Evolutionary conservation across 192 early-diverging fungal genomes (phyloP).

Genomic region (Entomortierella chlamydospora): DNA sequence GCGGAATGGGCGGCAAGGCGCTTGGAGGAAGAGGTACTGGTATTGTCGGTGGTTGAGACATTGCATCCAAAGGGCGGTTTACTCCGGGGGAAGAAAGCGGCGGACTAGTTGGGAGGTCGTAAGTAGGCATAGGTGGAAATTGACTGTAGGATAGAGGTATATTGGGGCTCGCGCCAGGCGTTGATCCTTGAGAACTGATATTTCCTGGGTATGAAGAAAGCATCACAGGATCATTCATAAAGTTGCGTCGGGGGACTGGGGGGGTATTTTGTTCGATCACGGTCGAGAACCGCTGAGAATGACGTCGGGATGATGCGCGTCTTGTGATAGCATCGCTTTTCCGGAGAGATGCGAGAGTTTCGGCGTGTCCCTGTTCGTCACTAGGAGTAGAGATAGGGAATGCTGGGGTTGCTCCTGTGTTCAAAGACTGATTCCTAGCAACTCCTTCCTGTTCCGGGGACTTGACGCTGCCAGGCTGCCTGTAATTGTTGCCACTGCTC

Average conservation of each 20-base stretch:
- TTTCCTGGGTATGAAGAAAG: constrained; percentile 7
- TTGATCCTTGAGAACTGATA: constrained; percentile 8
- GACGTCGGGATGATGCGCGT: constrained; percentile 47
- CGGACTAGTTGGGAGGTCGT: not conserved
- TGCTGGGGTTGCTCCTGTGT: not conserved
- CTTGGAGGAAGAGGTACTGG: constrained; percentile 11
- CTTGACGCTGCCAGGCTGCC: not conserved
- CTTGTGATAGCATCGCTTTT: constrained; percentile 45
- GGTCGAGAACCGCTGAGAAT: constrained; percentile 50
- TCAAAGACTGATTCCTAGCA: not conserved
- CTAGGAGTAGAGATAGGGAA: constrained; percentile 21
- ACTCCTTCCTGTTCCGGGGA: not conserved
- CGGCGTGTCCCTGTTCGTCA: constrained; percentile 42
- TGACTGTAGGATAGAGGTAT: not conserved
- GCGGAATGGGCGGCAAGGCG: not conserved
- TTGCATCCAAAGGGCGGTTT: constrained; percentile 2
- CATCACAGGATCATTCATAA: not conserved
- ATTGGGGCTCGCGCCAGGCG: constrained; percentile 1
- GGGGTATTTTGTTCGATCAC: constrained; percentile 42
- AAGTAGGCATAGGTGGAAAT: constrained; percentile 7
- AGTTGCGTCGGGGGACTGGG: constrained; percentile 4
- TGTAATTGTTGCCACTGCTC: constrained; percentile 7
- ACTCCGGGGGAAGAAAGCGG: not conserved
- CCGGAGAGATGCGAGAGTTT: constrained; percentile 48
- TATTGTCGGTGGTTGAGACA: constrained; percentile 14